phyloP scores from a whole-genome alignment of 208 protist genomes.

The Leishmania gerbilli region DNA sequence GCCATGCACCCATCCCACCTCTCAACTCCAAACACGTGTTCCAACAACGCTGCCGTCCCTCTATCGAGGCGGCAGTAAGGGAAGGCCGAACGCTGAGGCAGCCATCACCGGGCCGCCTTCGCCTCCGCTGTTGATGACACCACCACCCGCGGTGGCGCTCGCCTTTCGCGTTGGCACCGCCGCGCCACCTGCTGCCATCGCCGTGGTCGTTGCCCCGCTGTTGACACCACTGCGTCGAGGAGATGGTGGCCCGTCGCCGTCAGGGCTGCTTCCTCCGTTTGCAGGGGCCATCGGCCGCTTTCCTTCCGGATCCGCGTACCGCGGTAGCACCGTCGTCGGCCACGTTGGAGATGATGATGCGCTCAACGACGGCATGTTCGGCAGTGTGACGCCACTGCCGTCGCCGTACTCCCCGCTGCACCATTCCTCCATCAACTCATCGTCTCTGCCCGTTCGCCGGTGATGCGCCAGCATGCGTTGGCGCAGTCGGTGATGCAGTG shows the following conservation, averaged over 20 bases:
- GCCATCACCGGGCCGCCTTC: slow-evolving; percentile 11
- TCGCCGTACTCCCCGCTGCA: slow-evolving; percentile 15
- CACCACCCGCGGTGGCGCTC: neutral
- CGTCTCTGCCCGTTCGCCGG: slow-evolving; percentile 36
- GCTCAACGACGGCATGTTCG: slow-evolving; percentile 1
- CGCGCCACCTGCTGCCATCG: neutral
- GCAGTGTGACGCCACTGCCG: neutral
- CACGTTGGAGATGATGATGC: neutral
- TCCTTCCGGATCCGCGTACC: neutral
- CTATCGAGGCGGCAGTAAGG: slow-evolving; percentile 6
- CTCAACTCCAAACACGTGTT: neutral
- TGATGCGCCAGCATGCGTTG: slow-evolving; percentile 71
- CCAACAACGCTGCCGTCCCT: neutral
- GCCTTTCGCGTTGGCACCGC: neutral
- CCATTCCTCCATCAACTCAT: slow-evolving; percentile 39
- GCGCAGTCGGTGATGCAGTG: slow-evolving; percentile 51
- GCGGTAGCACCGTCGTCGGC: neutral
- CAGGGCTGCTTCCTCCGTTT: neutral
- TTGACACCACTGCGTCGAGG: neutral
- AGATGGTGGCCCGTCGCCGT: neutral
- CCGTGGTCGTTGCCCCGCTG: slow-evolving; percentile 4
- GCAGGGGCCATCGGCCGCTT: slow-evolving; percentile 1
- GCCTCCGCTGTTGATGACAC: neutral
- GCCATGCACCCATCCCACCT: neutral
- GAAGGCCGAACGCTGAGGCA: slow-evolving; percentile 22